Percentiles rank a stretch among this genome's conserved stretches.
Evolutionary conservation across 805 yeast species (phyloP).

Genomic region (Zygosaccharomyces lentus): DNA sequence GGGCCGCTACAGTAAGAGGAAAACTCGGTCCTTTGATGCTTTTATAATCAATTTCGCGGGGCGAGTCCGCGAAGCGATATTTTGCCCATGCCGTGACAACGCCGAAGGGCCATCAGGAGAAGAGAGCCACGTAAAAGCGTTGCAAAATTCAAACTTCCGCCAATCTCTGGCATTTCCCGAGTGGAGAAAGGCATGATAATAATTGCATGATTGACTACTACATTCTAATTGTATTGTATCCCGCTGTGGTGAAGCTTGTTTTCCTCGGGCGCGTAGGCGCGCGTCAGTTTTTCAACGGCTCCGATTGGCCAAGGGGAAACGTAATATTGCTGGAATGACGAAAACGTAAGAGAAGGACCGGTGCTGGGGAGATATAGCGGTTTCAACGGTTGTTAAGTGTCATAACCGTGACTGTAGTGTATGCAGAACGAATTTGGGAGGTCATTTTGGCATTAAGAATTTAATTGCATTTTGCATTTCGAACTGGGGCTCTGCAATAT

Average conservation of each 20-base stretch:
- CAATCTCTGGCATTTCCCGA: too few species aligned
- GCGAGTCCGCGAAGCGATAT: neutral
- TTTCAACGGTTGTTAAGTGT: too few species aligned
- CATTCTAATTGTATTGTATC: neutral
- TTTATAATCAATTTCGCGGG: neutral
- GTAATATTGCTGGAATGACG: too few species aligned
- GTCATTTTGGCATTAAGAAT: too few species aligned
- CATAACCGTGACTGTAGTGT: too few species aligned
- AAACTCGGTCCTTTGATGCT: neutral
- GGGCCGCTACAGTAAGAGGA: neutral
- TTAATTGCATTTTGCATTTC: too few species aligned
- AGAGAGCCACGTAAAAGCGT: neutral
- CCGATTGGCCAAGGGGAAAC: neutral
- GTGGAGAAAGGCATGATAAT: too few species aligned
- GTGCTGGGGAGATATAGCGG: too few species aligned
- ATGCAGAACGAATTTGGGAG: too few species aligned
- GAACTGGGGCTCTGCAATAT: too few species aligned
- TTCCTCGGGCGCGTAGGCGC: neutral
- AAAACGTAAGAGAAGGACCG: too few species aligned
- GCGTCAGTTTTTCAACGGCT: neutral
- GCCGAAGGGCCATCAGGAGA: neutral
- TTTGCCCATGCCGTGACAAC: neutral
- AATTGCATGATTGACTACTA: too few species aligned
- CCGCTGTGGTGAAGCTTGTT: neutral
- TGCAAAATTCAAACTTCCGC: neutral